Conservation (phyloP, 306 rosid genomes). For the Corylus heterophylla region DNA sequence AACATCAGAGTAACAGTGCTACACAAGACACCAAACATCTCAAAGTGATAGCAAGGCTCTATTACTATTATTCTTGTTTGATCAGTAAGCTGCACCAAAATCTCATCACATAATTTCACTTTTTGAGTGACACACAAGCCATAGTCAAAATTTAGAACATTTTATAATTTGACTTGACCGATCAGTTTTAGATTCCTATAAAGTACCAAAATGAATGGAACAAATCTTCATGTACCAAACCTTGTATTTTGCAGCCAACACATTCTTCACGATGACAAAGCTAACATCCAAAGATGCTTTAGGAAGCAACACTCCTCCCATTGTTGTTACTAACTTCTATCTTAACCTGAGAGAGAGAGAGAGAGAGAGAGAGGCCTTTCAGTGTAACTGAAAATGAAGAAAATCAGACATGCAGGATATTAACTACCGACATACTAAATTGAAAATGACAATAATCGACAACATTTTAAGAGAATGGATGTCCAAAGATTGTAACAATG, state of each 20-base stretch:
- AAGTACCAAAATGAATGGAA: too few relatives aligned
- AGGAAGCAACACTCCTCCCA: slow-evolving; percentile 80
- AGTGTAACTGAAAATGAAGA: slow-evolving; percentile 20
- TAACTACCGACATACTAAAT: slow-evolving; percentile 13
- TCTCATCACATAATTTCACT: too few relatives aligned
- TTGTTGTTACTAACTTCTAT: slow-evolving; percentile 71
- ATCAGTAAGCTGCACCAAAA: too few relatives aligned
- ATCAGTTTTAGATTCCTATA: too few relatives aligned
- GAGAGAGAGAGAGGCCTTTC: slow-evolving; percentile 11
- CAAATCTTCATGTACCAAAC: slow-evolving; percentile 33
- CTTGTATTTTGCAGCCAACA: slow-evolving; percentile 92
- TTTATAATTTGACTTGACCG: too few relatives aligned
- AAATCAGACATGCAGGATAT: slow-evolving; percentile 4
- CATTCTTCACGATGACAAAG: slow-evolving; percentile 84
- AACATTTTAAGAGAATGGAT: background rate
- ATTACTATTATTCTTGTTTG: too few relatives aligned
- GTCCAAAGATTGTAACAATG: background rate
- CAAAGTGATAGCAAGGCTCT: too few relatives aligned
- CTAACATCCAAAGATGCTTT: slow-evolving; percentile 69
- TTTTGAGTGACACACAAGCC: too few relatives aligned
- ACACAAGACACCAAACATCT: too few relatives aligned
- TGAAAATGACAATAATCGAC: slow-evolving; percentile 11
- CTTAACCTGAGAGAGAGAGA: slow-evolving; percentile 50
- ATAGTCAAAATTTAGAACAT: too few relatives aligned
- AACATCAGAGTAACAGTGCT: too few relatives aligned